phyloP scores from a whole-genome alignment of 2,329 filamentous ascomycete species.

The Claviceps africana region DNA sequence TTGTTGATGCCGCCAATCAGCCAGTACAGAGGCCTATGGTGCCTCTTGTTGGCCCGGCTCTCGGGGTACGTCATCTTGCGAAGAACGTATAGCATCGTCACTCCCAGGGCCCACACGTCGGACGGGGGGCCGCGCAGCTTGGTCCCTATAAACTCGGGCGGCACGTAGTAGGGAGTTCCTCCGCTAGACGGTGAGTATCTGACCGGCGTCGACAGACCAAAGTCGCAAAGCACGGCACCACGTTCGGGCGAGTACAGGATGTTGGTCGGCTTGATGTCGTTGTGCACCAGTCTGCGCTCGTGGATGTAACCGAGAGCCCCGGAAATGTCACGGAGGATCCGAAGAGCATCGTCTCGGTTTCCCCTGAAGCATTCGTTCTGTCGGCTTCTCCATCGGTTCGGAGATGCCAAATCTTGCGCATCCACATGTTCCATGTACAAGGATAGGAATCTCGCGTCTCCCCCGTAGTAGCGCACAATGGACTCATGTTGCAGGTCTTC shows the following conservation, averaged over 20 bases:
- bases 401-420: conserved; percentile 37
- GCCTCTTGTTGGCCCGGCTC: conserved; percentile 29
- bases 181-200: conserved; percentile 33
- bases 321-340: conserved; percentile 40
- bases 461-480: conserved; percentile 44
- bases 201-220: conserved; percentile 39
- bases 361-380: conserved; percentile 37
- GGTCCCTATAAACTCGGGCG: conserved; percentile 44
- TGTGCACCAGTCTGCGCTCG: conserved; percentile 38
- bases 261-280: conserved; percentile 49
- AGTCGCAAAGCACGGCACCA: conserved; percentile 46
- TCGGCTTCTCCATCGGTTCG: conserved; percentile 34
- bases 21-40: conserved; percentile 41
- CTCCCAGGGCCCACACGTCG: conserved; percentile 45
- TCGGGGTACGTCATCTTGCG: conserved; percentile 43
- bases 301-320: conserved; percentile 44
- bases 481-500: conserved; percentile 40
- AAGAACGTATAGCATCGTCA: conserved; percentile 47
- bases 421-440: conserved; percentile 50
- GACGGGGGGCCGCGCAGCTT: conserved; percentile 39
- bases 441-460: conserved; percentile 44
- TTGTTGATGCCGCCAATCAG: conserved; percentile 42
- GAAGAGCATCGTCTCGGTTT: conserved; percentile 31
- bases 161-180: conserved; percentile 48
- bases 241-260: conserved; percentile 45